Percentiles rank a stretch among this genome's conserved stretches.
Evolutionary conservation across 768 basidiomycete genomes (phyloP).

Genomic region (Tubosaeta brunneosetosa): DNA sequence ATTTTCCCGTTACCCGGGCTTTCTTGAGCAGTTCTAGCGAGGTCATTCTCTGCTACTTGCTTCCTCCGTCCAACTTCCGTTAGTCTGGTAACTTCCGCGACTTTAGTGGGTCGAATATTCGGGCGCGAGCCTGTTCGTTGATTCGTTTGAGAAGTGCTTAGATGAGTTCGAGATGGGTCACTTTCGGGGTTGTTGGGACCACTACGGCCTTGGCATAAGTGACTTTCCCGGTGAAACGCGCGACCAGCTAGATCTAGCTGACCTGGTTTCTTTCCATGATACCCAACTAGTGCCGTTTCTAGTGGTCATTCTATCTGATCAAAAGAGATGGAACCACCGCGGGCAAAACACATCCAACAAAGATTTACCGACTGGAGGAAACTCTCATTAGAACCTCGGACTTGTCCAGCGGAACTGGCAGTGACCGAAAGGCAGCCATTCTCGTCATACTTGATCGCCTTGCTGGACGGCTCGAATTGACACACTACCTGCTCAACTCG

Average conservation of each 20-base stretch:
- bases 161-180: not conserved
- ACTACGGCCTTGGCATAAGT: not conserved
- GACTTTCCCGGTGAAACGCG: not conserved
- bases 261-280: not conserved
- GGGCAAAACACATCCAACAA: not conserved
- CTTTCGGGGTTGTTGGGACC: not conserved
- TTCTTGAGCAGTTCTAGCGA: not conserved
- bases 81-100: not conserved
- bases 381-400: not conserved
- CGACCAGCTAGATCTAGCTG: not conserved
- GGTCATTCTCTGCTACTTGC: not conserved
- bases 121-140: not conserved
- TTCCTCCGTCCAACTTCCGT: not conserved
- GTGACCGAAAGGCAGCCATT: too few species aligned
- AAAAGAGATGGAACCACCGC: not conserved
- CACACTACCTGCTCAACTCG: constrained; percentile 16
- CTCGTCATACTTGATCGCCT: constrained; percentile 13
- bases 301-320: not conserved
- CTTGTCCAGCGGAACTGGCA: not conserved
- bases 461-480: constrained; percentile 22
- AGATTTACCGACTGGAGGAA: not conserved
- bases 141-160: not conserved
- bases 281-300: not conserved
- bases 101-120: too few species aligned
- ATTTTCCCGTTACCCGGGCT: too few species aligned